Percentiles rank a stretch among this genome's conserved stretches.
Conservation (phyloP, 2,329 filamentous ascomycete genomes). For the Fusarium verrucosum region DNA sequence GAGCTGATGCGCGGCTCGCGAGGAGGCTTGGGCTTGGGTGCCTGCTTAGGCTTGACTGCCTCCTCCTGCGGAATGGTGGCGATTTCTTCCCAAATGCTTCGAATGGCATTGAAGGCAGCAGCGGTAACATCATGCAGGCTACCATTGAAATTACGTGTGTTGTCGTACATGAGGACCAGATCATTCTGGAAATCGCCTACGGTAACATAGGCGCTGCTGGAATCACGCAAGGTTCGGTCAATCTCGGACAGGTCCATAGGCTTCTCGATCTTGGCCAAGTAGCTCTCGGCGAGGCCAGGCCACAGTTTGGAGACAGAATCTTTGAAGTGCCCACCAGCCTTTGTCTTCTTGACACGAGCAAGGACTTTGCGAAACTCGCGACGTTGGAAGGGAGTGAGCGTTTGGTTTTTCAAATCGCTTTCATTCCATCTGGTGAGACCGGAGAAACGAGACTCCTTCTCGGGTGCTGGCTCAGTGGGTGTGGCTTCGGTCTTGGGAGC, state of each 20-base stretch:
- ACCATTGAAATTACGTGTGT: conserved; percentile 86
- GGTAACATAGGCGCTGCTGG: conserved; percentile 66
- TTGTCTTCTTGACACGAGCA: conserved; percentile 84
- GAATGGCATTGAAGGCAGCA: conserved; percentile 63
- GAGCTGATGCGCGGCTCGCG: conserved; percentile 48
- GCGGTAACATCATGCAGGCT: conserved; percentile 75
- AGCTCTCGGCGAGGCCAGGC: conserved; percentile 79
- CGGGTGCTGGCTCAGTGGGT: conserved; percentile 38
- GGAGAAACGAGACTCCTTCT: conserved; percentile 41
- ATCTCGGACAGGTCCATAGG: conserved; percentile 89
- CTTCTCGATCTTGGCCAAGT: conserved; percentile 71
- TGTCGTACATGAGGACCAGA: conserved; percentile 79
- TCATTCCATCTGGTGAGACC: conserved; percentile 55
- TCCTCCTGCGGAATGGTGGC: conserved; percentile 60
- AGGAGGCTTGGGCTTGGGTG: conserved; percentile 53
- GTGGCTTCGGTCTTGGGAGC: conserved; percentile 27
- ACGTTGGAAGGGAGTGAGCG: conserved; percentile 67
- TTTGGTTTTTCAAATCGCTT: conserved; percentile 54
- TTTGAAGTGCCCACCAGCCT: conserved; percentile 78
- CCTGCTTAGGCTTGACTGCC: conserved; percentile 64
- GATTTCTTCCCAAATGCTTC: conserved; percentile 60
- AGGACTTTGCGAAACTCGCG: conserved; percentile 72
- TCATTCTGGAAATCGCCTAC: conserved; percentile 80
- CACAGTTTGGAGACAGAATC: conserved; percentile 80
- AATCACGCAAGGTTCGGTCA: conserved; percentile 79